A percentile compares a stretch with the other conserved stretches of the same genome.
Evolutionary conservation across 2,329 filamentous ascomycete species (phyloP).

Genomic region (Arthrinium puccinioides): DNA sequence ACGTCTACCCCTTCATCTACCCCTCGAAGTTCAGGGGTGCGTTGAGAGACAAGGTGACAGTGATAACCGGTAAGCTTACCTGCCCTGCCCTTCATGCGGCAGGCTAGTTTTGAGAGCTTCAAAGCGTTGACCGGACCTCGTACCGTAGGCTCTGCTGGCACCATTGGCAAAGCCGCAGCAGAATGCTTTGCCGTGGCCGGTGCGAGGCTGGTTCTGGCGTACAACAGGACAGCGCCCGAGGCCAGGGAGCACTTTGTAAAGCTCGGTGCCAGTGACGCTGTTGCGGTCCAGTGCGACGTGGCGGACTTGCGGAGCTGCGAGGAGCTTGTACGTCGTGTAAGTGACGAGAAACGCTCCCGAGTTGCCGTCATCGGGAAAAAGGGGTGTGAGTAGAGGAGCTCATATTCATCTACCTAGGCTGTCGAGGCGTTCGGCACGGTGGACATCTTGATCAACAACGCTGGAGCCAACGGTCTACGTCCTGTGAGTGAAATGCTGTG

Average conservation of each 20-base stretch:
- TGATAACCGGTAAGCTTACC: constrained; percentile 16
- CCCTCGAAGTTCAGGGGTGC: constrained; percentile 17
- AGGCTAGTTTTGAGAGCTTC: no score
- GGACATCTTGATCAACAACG: constrained; percentile 22
- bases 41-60: constrained; percentile 16
- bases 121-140: no score
- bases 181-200: constrained; percentile 23
- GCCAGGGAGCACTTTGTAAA: constrained; percentile 10
- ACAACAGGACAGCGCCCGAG: constrained; percentile 19
- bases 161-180: constrained; percentile 19
- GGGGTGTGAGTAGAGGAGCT: no score
- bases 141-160: constrained; percentile 18
- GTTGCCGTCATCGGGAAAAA: no score
- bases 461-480: constrained; percentile 19
- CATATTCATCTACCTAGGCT: constrained; percentile 7
- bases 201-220: constrained; percentile 18
- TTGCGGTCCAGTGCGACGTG: constrained; percentile 17
- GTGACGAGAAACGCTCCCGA: no score
- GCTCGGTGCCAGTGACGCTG: constrained; percentile 14
- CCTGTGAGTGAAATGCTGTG: constrained; percentile 10
- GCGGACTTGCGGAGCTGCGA: constrained; percentile 16
- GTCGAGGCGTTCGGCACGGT: constrained; percentile 11
- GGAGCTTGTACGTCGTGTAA: constrained; percentile 13
- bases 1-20: constrained; percentile 22
- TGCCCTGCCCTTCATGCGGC: background rate